These are phyloP conservation scores for Paramecium octaurelia DNA, from an alignment of 73 alveolate species.

Conservation along the genomic window DNA sequence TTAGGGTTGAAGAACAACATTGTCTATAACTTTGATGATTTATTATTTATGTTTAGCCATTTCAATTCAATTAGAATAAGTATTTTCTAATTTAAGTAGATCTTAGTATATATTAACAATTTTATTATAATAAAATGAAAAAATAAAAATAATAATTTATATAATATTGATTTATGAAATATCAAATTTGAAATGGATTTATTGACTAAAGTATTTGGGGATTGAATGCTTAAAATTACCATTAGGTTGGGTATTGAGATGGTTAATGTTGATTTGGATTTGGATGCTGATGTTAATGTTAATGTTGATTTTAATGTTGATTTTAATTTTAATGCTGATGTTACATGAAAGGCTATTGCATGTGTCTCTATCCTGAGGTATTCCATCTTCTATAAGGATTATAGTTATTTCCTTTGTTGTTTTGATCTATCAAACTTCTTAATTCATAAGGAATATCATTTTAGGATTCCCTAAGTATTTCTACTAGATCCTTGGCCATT, in stretches of 20 bases:
- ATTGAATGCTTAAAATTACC: not conserved
- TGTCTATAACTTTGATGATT: not conserved
- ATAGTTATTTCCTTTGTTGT: not conserved
- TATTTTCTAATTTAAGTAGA: not conserved
- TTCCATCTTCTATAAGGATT: conserved; percentile 48
- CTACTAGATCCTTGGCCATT: conserved; percentile 50
- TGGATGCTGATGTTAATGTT: not conserved
- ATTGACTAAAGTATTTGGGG: not conserved
- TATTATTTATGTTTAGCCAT: not conserved
- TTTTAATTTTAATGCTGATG: not conserved
- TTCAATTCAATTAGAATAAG: not conserved
- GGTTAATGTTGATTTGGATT: not conserved
- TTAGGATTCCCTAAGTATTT: not conserved
- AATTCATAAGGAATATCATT: conserved; percentile 39
- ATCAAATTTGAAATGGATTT: not conserved
- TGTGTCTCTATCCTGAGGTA: not conserved
- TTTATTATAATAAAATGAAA: no score
- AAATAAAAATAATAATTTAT: not conserved
- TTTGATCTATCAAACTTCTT: not conserved
- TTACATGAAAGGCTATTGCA: not conserved
- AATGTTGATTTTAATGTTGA: not conserved
- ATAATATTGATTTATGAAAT: not conserved
- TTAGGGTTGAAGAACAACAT: not conserved
- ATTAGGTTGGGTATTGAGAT: not conserved
- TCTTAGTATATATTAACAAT: no score